A percentile compares a stretch with the other conserved stretches of the same genome.
These are phyloP conservation scores for Candida nitratophila DNA, from an alignment of 805 yeast species.

Conservation along the genomic window DNA sequence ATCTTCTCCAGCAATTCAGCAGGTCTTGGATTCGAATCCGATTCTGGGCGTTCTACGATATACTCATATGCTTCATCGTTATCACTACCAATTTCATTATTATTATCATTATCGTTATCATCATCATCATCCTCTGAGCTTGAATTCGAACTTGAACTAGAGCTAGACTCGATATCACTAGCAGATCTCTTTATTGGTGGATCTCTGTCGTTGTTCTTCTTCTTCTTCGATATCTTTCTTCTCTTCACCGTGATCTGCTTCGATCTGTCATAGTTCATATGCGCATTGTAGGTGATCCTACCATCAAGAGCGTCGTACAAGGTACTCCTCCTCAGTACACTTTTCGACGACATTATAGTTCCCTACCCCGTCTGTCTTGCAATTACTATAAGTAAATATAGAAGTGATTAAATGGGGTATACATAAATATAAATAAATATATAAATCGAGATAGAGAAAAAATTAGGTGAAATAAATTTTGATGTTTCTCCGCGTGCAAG, in stretches of 20 bases:
- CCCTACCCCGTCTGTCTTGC: too few relatives aligned
- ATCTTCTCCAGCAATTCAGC: neutral
- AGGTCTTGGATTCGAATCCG: neutral
- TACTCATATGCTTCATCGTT: neutral
- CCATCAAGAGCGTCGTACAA: slow-evolving; percentile 14
- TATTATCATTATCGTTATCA: neutral
- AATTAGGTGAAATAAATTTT: too few relatives aligned
- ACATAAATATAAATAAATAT: too few relatives aligned
- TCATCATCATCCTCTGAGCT: neutral
- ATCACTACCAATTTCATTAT: neutral
- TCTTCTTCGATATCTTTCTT: neutral
- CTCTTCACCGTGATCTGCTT: neutral
- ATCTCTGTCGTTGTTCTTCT: too few relatives aligned
- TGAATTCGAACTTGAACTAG: neutral
- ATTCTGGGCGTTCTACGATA: neutral
- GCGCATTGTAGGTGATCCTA: slow-evolving; percentile 7
- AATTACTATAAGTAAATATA: too few relatives aligned
- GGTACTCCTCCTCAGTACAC: too few relatives aligned
- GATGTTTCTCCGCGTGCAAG: too few relatives aligned
- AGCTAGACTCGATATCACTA: neutral
- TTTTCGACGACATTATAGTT: too few relatives aligned
- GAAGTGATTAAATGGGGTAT: too few relatives aligned
- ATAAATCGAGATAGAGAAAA: too few relatives aligned
- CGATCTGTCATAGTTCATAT: slow-evolving; percentile 5
- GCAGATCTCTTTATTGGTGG: too few relatives aligned